Conservation (phyloP, 176 grass and related monocot genomes). For the Triticum urartu region DNA sequence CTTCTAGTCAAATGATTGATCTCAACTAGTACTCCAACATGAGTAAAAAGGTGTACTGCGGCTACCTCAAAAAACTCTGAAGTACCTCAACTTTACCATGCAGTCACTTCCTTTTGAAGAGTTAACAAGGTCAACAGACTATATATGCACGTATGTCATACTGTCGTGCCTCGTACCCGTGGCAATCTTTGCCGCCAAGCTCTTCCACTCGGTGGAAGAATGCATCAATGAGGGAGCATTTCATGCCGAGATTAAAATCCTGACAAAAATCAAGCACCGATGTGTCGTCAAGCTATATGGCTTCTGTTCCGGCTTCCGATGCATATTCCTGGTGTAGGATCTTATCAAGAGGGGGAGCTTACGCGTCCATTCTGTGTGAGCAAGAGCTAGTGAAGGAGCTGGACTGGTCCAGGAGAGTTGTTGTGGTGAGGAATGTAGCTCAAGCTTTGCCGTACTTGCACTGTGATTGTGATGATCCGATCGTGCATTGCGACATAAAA, state of each 20-base stretch:
- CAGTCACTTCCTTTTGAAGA: too few species aligned
- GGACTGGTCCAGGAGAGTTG: constrained; percentile 2
- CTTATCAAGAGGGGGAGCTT: constrained; percentile 35
- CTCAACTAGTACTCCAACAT: too few species aligned
- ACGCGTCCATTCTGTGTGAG: constrained; percentile 4
- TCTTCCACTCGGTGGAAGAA: constrained; percentile 24
- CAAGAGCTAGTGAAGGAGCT: background rate
- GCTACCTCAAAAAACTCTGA: too few species aligned
- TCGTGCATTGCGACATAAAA: constrained; percentile 40
- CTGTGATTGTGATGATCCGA: constrained; percentile 1
- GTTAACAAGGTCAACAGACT: too few species aligned
- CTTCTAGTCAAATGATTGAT: too few species aligned
- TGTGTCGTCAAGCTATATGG: constrained; percentile 45
- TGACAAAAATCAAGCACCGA: constrained; percentile 28
- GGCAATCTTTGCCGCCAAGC: constrained; percentile 16
- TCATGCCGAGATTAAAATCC: constrained; percentile 17
- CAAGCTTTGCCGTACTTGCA: constrained; percentile 37
- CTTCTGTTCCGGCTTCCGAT: background rate
- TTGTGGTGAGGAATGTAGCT: background rate
- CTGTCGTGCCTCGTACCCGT: too few species aligned
- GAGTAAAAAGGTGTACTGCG: too few species aligned
- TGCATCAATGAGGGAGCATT: background rate
- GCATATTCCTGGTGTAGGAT: constrained; percentile 29
- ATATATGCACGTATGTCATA: too few species aligned
- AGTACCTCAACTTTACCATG: too few species aligned